Evolutionary conservation across 2,329 filamentous ascomycete genomes (phyloP).

Genomic region (Chrysoporthe deuterocubensis): DNA sequence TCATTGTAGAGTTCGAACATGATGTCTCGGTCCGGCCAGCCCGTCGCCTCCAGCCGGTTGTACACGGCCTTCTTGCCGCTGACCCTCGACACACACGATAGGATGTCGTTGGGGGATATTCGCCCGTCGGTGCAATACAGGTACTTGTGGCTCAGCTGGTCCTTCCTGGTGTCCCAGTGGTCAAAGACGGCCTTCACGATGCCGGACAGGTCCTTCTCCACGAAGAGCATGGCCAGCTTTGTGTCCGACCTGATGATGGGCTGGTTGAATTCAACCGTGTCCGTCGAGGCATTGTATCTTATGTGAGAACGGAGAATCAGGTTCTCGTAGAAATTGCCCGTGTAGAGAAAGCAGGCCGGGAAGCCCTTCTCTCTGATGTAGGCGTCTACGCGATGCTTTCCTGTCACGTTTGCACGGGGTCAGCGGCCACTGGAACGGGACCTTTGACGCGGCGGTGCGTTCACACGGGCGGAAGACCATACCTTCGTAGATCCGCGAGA

Average conservation of each 20-base stretch:
- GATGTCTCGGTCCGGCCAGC: constrained; percentile 21
- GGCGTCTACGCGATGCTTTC: constrained; percentile 24
- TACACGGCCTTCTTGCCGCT: constrained; percentile 14
- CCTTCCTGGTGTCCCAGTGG: constrained; percentile 18
- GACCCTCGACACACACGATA: constrained; percentile 14
- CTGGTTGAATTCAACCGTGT: constrained; percentile 22
- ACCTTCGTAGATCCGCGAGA: constrained; percentile 22
- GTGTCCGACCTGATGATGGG: constrained; percentile 23
- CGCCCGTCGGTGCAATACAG: constrained; percentile 17
- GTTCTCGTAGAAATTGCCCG: constrained; percentile 25
- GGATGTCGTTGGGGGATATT: constrained; percentile 13
- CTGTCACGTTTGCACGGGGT: not conserved
- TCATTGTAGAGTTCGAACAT: constrained; percentile 22
- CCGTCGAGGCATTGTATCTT: constrained; percentile 16
- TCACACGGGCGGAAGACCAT: too few relatives aligned
- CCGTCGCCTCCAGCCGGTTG: constrained; percentile 15
- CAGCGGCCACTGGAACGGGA: not conserved
- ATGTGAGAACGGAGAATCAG: constrained; percentile 24
- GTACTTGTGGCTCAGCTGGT: constrained; percentile 14
- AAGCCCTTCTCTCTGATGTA: constrained; percentile 15
- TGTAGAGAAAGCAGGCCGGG: constrained; percentile 25
- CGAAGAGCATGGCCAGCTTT: constrained; percentile 26
- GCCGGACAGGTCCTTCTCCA: constrained; percentile 25
- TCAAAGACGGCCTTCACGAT: constrained; percentile 23
- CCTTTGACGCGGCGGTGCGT: not conserved